A percentile compares a stretch with the other conserved stretches of the same genome.
These are phyloP conservation scores for Exobasidium cylindrosporum DNA, from an alignment of 1,284 basidiomycete genomes.

Conservation along the genomic window DNA sequence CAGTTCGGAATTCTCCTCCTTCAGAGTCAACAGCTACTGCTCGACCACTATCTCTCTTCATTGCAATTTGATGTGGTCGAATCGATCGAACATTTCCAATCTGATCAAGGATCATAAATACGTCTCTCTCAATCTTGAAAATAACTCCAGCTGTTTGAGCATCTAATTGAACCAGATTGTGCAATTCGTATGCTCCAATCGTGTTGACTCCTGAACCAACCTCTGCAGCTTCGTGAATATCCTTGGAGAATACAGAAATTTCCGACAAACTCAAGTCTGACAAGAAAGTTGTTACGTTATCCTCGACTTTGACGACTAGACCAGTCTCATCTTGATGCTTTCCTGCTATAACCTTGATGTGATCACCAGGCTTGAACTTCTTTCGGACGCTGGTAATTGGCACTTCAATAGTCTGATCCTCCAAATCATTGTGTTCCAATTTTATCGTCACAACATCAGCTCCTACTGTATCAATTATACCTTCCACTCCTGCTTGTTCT, in stretches of 20 bases:
- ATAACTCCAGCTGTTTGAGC: constrained; percentile 92
- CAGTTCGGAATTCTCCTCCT: constrained; percentile 70
- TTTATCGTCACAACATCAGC: constrained; percentile 83
- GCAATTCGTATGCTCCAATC: constrained; percentile 88
- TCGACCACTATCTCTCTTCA: constrained; percentile 76
- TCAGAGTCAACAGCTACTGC: constrained; percentile 87
- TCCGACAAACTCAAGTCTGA: constrained; percentile 97
- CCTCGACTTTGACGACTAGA: constrained; percentile 80
- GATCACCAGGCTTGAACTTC: constrained; percentile 92
- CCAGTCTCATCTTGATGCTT: constrained; percentile 94
- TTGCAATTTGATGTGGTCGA: constrained; percentile 85
- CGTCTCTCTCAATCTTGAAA: constrained; percentile 92
- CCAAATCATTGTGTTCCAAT: constrained; percentile 71
- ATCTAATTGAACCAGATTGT: constrained; percentile 94
- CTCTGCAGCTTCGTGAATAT: constrained; percentile 93
- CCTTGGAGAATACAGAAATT: constrained; percentile 94
- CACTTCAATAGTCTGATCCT: constrained; percentile 76
- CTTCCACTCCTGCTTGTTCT: constrained; percentile 87
- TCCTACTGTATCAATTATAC: constrained; percentile 82
- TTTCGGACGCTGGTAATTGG: constrained; percentile 86
- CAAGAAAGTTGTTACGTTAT: constrained; percentile 86
- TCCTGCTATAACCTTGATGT: constrained; percentile 95
- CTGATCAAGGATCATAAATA: constrained; percentile 93
- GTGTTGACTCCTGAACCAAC: constrained; percentile 84
- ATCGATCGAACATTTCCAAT: constrained; percentile 77